Base-by-base conservation (phyloP, 495 filamentous ascomycete species). In the Lepidopterella palustris region DNA sequence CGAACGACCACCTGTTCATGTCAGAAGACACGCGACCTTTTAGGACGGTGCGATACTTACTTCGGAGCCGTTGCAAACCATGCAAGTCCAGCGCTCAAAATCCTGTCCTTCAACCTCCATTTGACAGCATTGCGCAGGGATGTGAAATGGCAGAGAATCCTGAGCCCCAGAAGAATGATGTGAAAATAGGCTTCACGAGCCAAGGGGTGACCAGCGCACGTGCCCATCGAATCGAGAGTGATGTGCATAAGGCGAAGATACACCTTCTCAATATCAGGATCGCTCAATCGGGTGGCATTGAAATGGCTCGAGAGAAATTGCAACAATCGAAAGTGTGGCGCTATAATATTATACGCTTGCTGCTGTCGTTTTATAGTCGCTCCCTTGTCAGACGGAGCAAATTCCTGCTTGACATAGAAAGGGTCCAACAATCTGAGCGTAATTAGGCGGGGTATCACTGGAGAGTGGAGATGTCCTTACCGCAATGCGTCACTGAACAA, bases 301-400 rank as follows among this genome's bases (percentile, higher is more conserved):
- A 92, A 99, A 66, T 96, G 92, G 67, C 91, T 97, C 42, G 83
- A 86, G 45, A 99, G 80, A 68, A 97, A 92, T 58, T 96, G 90
- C 51, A 96, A 73, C 20, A 99, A 74, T 27, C 86, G 84, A 39
- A 88, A 80, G 70, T 99, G 95, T 5, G 95, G 95, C 32, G 87
- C 84, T 35, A 97, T 81, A 25, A 88, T 74, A 64, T 89, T 84
- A 64, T 95, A 85, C 9, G 89, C 84, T 35, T 79, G 76, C 63
- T 92, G 85, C 59, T 92, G 90, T 25, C 84, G 81, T 67, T 82
- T 86, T 21, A 81, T 77, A 63, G 95, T 78, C n/a, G 81, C 73
- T 32, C 83, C 83, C 66, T 87, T 89, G 68, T 97, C 87, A 45
- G 90, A 90, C 10, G 95, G 95, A 9, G 92, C 84, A 68, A 96